Evolutionary conservation across 805 yeast genomes (phyloP).

Genomic region (Lipomyces sp.): DNA sequence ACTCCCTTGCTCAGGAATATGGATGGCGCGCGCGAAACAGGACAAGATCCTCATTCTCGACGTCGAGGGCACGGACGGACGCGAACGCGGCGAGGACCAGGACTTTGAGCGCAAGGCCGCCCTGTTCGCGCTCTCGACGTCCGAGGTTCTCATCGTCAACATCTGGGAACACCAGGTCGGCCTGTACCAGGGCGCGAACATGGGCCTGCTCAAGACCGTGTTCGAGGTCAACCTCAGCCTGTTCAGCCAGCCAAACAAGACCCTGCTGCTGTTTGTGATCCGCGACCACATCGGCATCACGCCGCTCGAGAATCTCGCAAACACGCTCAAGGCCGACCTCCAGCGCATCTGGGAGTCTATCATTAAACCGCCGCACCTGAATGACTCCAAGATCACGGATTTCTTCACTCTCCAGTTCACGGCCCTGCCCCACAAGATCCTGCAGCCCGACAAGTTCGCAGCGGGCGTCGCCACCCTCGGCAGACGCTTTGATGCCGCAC

Average conservation of each 20-base stretch:
- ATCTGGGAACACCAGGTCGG: slow-evolving; percentile 98
- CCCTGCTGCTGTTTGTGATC: slow-evolving; percentile 77
- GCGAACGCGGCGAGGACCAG: slow-evolving; percentile 97
- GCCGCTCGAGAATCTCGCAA: slow-evolving; percentile 66
- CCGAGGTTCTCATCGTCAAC: slow-evolving; percentile 85
- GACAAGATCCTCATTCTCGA: slow-evolving; percentile 73
- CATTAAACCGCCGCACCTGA: slow-evolving; percentile 66
- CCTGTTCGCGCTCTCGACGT: slow-evolving; percentile 85
- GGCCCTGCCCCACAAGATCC: slow-evolving; percentile 78
- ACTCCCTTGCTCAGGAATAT: slow-evolving; percentile 31
- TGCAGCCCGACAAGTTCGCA: slow-evolving; percentile 69
- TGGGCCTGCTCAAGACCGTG: slow-evolving; percentile 92
- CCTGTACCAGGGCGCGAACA: slow-evolving; percentile 93
- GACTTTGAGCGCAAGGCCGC: slow-evolving; percentile 98
- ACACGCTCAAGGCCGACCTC: slow-evolving; percentile 68
- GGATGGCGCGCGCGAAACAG: slow-evolving; percentile 31
- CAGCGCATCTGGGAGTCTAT: slow-evolving; percentile 72
- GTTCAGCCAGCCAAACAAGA: slow-evolving; percentile 50
- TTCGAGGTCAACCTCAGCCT: slow-evolving; percentile 89
- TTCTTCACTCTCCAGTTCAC: slow-evolving; percentile 83
- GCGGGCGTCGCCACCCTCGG: slow-evolving; percentile 62
- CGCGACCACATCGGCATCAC: slow-evolving; percentile 90
- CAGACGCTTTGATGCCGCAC: slow-evolving; percentile 46
- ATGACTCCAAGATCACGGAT: slow-evolving; percentile 56
- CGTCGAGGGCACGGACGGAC: slow-evolving; percentile 98